phyloP scores from a whole-genome alignment of 208 protist genomes.

The Acanthamoeba castellanii region DNA sequence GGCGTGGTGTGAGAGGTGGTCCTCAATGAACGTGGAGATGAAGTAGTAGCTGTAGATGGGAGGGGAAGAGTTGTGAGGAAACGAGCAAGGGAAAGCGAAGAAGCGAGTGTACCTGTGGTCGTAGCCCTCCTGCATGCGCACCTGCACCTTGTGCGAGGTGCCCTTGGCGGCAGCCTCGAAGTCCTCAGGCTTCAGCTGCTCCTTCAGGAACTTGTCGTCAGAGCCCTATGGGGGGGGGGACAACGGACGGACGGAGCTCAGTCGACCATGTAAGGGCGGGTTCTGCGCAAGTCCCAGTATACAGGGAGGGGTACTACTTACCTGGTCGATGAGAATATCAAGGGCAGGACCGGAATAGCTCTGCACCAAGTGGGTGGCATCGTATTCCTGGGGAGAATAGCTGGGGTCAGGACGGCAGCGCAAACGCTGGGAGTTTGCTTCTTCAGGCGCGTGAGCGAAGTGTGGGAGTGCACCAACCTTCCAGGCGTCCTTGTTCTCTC shows the following conservation, averaged over 20 bases:
- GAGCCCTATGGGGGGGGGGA: slow-evolving; percentile 3
- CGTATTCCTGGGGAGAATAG: slow-evolving; percentile 77
- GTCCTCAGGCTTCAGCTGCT: slow-evolving; percentile 76
- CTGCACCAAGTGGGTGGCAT: slow-evolving; percentile 81
- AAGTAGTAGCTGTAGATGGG: slow-evolving; percentile 87
- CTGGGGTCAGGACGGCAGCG: background rate
- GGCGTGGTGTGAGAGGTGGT: slow-evolving; percentile 83
- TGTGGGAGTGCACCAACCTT: slow-evolving; percentile 47
- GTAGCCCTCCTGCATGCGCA: slow-evolving; percentile 83
- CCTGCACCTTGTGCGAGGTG: slow-evolving; percentile 45
- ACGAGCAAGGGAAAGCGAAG: background rate
- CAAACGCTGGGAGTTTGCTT: background rate
- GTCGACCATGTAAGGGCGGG: background rate
- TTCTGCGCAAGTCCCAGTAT: background rate
- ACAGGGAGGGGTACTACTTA: background rate
- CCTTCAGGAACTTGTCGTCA: slow-evolving; percentile 84
- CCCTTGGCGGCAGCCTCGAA: slow-evolving; percentile 41
- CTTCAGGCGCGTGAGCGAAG: background rate
- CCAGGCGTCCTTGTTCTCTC: slow-evolving; percentile 82
- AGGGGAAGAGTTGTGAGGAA: background rate
- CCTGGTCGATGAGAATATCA: slow-evolving; percentile 87
- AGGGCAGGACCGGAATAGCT: slow-evolving; percentile 73
- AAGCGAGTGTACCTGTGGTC: slow-evolving; percentile 26
- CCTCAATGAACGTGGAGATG: slow-evolving; percentile 87
- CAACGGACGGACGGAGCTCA: background rate